These are phyloP conservation scores for Xanthoparmelia taractica DNA, from an alignment of 495 filamentous ascomycete genomes.

Conservation along the genomic window DNA sequence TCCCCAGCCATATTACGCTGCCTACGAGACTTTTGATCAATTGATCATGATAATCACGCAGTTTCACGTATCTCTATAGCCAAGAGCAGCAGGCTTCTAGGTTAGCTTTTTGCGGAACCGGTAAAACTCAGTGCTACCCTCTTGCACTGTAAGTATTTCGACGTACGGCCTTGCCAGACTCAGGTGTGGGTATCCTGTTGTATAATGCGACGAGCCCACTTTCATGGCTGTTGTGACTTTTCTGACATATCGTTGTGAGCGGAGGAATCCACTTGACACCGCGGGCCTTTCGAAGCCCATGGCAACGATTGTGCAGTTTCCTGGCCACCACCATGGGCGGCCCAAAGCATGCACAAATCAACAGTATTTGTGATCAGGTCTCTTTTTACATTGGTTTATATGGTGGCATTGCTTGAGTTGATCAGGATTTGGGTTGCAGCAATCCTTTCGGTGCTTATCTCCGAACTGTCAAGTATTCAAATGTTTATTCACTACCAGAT, in stretches of 20 bases:
- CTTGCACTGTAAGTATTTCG: background rate
- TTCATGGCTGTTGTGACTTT: background rate
- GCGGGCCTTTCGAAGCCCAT: background rate
- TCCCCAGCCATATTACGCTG: background rate
- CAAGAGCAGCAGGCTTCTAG: background rate
- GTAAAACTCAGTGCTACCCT: background rate
- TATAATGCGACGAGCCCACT: background rate
- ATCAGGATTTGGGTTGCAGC: no score
- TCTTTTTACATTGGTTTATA: background rate
- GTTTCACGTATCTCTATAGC: background rate
- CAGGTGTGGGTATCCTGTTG: no score
- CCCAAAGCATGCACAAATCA: background rate
- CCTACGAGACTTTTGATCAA: background rate
- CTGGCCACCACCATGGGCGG: no score
- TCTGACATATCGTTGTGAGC: background rate
- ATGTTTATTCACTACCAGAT: background rate
- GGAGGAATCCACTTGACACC: background rate
- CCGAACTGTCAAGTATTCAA: background rate
- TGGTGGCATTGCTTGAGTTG: background rate
- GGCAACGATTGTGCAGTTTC: background rate
- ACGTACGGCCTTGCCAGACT: background rate
- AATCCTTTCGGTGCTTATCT: background rate
- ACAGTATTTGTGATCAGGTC: background rate
- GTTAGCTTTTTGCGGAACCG: background rate
- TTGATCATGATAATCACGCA: background rate